Conservation (phyloP, 2,329 filamentous ascomycete species). For the Fusarium transvaalense region DNA sequence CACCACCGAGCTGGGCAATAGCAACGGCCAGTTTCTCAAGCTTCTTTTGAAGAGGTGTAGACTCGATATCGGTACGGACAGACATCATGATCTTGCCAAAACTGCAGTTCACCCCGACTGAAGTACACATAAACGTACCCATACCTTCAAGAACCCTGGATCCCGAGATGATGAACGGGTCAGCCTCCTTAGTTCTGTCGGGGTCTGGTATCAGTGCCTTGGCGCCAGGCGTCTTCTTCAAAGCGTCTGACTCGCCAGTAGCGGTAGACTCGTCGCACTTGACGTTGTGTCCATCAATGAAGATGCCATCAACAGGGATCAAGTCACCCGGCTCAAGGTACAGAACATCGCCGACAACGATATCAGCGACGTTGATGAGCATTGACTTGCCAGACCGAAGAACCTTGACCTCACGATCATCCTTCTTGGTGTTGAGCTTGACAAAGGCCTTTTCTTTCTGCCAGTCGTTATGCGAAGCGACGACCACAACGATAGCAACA, state of each 20-base stretch:
- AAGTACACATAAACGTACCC: constrained; percentile 79
- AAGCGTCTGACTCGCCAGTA: constrained; percentile 80
- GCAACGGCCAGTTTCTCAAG: constrained; percentile 80
- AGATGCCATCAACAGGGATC: constrained; percentile 23
- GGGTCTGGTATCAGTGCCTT: constrained; percentile 78
- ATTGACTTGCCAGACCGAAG: constrained; percentile 22
- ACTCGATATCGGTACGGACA: constrained; percentile 78
- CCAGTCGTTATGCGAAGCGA: constrained; percentile 31
- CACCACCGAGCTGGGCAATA: constrained; percentile 82
- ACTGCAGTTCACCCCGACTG: constrained; percentile 78
- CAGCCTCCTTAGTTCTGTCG: constrained; percentile 76
- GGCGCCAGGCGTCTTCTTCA: constrained; percentile 75
- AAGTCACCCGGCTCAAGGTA: constrained; percentile 28
- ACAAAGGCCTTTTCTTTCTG: constrained; percentile 31
- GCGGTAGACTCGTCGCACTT: constrained; percentile 54
- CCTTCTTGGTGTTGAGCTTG: constrained; percentile 30
- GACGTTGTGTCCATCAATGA: constrained; percentile 28
- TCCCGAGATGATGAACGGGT: constrained; percentile 90
- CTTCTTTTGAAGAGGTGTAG: constrained; percentile 81
- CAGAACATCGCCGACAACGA: constrained; percentile 23
- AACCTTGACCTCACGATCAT: constrained; percentile 33
- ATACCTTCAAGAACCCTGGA: constrained; percentile 79
- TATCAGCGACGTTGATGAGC: constrained; percentile 18
- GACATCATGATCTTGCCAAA: constrained; percentile 82
- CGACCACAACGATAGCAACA: constrained; percentile 21